Evolutionary conservation across 1,284 basidiomycete genomes (phyloP).

Genomic region (Marasmius sp.): DNA sequence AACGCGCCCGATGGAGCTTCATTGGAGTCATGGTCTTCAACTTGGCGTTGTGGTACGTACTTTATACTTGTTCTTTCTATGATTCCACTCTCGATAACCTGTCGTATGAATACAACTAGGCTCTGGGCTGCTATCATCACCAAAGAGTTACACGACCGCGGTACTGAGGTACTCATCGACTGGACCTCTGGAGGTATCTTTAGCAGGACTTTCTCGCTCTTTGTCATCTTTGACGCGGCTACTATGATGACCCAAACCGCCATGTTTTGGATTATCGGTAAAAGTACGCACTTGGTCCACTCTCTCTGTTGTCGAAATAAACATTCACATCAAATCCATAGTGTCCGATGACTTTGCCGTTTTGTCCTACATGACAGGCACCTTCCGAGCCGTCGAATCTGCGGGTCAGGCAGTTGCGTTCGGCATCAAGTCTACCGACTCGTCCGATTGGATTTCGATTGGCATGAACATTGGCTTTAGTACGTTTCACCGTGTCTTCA

Average conservation of each 20-base stretch:
- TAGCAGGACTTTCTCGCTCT: constrained; percentile 27
- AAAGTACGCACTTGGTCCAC: constrained; percentile 22
- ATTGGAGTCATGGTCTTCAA: constrained; percentile 29
- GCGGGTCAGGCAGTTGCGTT: constrained; percentile 34
- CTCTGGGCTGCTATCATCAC: constrained; percentile 33
- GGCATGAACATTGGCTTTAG: constrained; percentile 31
- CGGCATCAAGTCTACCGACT: constrained; percentile 33
- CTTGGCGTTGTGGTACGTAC: constrained; percentile 26
- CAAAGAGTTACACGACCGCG: constrained; percentile 25
- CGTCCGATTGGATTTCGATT: constrained; percentile 33
- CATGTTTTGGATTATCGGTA: constrained; percentile 31
- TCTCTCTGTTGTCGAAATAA: not conserved
- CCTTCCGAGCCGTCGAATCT: constrained; percentile 31
- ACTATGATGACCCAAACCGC: constrained; percentile 33
- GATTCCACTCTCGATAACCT: not conserved
- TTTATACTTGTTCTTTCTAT: not conserved
- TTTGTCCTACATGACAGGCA: constrained; percentile 34
- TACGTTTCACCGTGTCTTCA: constrained; percentile 14
- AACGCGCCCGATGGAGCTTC: constrained; percentile 30
- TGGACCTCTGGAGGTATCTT: constrained; percentile 31
- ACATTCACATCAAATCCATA: constrained; percentile 2
- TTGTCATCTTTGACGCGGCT: constrained; percentile 30
- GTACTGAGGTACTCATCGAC: constrained; percentile 27
- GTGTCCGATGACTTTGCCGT: constrained; percentile 34
- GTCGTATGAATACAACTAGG: constrained; percentile 13